Percentiles rank a stretch among this genome's conserved stretches.
Conservation (phyloP, 768 basidiomycete species). For the Tylopilus subfusipes region DNA sequence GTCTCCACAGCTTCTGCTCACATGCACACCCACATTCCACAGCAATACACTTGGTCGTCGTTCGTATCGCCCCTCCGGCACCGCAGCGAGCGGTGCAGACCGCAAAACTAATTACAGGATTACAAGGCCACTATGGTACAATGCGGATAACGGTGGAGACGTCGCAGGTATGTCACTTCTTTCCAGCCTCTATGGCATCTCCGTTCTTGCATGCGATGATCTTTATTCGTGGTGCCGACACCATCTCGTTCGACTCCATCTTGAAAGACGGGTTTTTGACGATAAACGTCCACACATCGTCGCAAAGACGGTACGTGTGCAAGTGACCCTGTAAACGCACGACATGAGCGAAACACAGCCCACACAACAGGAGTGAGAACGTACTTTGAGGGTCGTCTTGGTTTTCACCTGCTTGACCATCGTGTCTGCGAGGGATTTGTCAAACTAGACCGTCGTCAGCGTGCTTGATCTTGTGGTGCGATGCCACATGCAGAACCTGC, state of each 20-base stretch:
- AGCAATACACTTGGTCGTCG: slow-evolving; percentile 7
- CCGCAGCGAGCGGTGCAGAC: not conserved
- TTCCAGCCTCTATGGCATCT: slow-evolving; percentile 78
- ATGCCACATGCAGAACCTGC: slow-evolving; percentile 59
- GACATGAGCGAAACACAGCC: slow-evolving; percentile 1
- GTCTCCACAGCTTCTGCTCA: slow-evolving; percentile 3
- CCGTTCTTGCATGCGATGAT: slow-evolving; percentile 98
- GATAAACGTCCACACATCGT: slow-evolving; percentile 99
- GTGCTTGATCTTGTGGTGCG: not conserved
- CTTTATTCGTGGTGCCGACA: slow-evolving; percentile 78
- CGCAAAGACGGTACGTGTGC: slow-evolving; percentile 87
- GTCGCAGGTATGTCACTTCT: slow-evolving; percentile 50
- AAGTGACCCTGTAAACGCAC: slow-evolving; percentile 65
- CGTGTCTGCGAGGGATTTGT: slow-evolving; percentile 90
- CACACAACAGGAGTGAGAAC: slow-evolving; percentile 8
- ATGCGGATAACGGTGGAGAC: not conserved
- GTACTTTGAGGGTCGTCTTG: slow-evolving; percentile 89
- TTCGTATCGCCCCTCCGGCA: not conserved
- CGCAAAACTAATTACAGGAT: slow-evolving; percentile 25
- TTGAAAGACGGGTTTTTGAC: slow-evolving; percentile 92
- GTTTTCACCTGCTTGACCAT: slow-evolving; percentile 92
- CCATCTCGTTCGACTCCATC: slow-evolving; percentile 87
- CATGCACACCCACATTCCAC: not conserved
- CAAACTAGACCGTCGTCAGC: slow-evolving; percentile 61
- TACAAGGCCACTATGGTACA: slow-evolving; percentile 31